A percentile compares a stretch with the other conserved stretches of the same genome.
Conservation (phyloP, 108 stramenopile genomes). For the Nitzschia sp. region DNA sequence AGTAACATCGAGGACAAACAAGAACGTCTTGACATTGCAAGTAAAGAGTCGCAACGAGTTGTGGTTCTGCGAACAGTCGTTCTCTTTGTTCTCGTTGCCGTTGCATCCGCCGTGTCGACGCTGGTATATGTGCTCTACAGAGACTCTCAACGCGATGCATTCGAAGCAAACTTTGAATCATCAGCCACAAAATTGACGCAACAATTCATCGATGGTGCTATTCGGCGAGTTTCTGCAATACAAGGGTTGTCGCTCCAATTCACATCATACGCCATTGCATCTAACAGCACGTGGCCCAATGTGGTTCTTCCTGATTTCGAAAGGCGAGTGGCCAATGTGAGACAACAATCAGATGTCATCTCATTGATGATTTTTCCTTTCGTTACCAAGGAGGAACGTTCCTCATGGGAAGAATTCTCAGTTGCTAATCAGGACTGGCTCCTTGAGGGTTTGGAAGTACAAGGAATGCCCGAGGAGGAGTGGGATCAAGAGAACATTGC, state of each 20-base stretch:
- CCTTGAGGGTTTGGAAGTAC: neutral
- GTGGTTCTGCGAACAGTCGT: neutral
- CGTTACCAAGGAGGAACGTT: neutral
- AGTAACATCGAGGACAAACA: no score
- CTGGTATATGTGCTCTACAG: neutral
- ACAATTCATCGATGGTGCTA: neutral
- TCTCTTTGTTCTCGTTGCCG: neutral
- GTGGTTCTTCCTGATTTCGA: constrained; percentile 12
- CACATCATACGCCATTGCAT: neutral
- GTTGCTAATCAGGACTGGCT: constrained; percentile 16
- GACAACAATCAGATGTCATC: neutral
- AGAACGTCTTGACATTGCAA: neutral
- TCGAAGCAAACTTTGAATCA: neutral
- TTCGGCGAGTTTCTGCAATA: neutral
- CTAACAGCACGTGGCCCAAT: constrained; percentile 12
- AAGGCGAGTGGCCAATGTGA: neutral
- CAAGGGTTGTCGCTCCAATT: neutral
- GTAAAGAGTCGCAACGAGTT: neutral
- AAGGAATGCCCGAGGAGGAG: neutral
- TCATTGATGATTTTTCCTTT: constrained; percentile 2
- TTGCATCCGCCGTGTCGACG: constrained; percentile 1
- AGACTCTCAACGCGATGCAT: neutral
- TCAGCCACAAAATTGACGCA: neutral
- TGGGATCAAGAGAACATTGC: constrained; percentile 8
- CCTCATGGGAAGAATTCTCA: constrained; percentile 1